phyloP scores from a whole-genome alignment of 2,329 filamentous ascomycete species.

The Gaeumannomyces tritici region DNA sequence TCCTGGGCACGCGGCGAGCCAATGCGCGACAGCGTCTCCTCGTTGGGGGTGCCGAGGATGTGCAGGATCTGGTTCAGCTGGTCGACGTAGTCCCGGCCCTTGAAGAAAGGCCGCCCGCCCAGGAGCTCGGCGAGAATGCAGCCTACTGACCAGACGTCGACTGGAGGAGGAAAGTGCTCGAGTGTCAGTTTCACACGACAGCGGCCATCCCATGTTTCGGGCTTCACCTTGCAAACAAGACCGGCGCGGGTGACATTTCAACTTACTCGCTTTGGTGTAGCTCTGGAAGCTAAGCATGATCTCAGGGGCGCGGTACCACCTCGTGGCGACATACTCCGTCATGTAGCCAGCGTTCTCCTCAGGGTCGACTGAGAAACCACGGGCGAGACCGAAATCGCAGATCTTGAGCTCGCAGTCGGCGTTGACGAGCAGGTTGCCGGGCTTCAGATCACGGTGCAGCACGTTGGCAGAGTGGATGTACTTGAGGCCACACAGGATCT shows the following conservation, averaged over 20 bases:
- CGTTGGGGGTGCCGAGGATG: constrained; percentile 92
- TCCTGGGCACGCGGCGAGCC: constrained; percentile 93
- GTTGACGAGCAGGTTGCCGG: constrained; percentile 93
- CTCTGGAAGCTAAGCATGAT: constrained; percentile 99
- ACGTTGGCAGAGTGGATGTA: constrained; percentile 99
- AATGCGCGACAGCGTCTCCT: constrained; percentile 87
- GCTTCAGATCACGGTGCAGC: constrained; percentile 92
- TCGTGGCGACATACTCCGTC: constrained; percentile 97
- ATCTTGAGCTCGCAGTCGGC: constrained; percentile 99
- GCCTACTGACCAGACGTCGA: constrained; percentile 98
- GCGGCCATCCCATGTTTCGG: too few relatives aligned
- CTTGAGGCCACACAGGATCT: constrained; percentile 97
- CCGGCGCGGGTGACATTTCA: neutral
- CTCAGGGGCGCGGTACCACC: constrained; percentile 91
- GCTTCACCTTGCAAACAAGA: too few relatives aligned
- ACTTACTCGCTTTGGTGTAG: constrained; percentile 99
- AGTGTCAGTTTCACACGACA: neutral
- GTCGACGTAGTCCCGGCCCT: constrained; percentile 97
- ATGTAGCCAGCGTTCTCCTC: constrained; percentile 99
- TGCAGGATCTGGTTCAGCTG: constrained; percentile 99
- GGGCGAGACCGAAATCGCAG: constrained; percentile 91
- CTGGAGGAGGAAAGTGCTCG: constrained; percentile 34
- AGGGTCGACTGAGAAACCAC: constrained; percentile 93
- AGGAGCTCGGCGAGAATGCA: constrained; percentile 96
- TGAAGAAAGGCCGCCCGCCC: constrained; percentile 96